Evolutionary conservation across 2,329 filamentous ascomycete genomes (phyloP).

Genomic region (Calonectria multiphialidica): DNA sequence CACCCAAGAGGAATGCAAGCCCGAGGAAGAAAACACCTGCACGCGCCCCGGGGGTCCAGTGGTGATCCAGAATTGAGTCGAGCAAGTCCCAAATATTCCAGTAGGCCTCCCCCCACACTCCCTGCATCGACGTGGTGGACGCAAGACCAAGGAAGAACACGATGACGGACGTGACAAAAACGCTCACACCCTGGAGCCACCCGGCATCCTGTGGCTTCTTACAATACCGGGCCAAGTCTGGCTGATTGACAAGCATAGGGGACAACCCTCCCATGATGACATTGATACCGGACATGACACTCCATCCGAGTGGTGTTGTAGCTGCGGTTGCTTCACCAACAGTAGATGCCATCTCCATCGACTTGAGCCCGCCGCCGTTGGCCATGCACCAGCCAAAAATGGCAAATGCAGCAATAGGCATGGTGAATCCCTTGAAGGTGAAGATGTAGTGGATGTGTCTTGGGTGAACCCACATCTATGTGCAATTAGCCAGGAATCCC

Average conservation of each 20-base stretch:
- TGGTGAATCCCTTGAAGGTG: slow-evolving; percentile 49
- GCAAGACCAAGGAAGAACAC: slow-evolving; percentile 21
- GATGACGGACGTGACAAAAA: neutral
- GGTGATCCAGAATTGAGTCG: slow-evolving; percentile 50
- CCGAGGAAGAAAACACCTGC: neutral
- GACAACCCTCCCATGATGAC: neutral
- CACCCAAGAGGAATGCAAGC: neutral
- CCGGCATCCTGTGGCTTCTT: neutral
- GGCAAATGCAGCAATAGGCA: slow-evolving; percentile 51
- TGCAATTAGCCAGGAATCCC: neutral
- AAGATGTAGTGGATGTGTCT: slow-evolving; percentile 51
- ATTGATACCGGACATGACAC: neutral
- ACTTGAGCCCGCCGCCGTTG: slow-evolving; percentile 39
- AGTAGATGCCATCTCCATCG: slow-evolving; percentile 42
- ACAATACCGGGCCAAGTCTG: neutral
- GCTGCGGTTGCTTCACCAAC: slow-evolving; percentile 25
- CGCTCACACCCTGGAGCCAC: neutral
- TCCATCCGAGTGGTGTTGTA: neutral
- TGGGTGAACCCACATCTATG: slow-evolving; percentile 49
- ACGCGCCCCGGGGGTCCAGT: slow-evolving; percentile 42
- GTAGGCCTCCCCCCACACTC: slow-evolving; percentile 48
- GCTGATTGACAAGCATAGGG: neutral
- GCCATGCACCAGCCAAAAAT: slow-evolving; percentile 51
- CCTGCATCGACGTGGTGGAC: slow-evolving; percentile 48
- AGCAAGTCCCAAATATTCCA: slow-evolving; percentile 53